These are phyloP conservation scores for Persicaria maculosa DNA, from an alignment of 148 eudicot species.

Conservation along the genomic window DNA sequence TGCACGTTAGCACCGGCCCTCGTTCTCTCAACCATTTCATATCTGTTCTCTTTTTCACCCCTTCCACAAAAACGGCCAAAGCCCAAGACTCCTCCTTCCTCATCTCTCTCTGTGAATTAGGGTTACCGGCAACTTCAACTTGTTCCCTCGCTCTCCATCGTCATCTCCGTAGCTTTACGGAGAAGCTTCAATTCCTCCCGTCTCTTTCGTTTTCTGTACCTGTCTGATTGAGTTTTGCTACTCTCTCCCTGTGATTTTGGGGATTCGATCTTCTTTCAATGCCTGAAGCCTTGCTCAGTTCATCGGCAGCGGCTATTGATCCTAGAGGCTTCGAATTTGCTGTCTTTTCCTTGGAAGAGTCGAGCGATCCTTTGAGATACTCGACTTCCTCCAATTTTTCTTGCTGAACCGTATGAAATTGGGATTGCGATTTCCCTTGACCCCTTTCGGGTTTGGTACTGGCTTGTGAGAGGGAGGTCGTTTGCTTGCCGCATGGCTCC, in stretches of 20 bases:
- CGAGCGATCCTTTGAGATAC: conserved; percentile 7
- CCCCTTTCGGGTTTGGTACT: background rate
- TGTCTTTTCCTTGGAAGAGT: conserved; percentile 12
- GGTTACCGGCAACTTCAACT: conserved; percentile 31
- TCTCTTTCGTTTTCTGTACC: background rate
- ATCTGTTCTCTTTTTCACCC: conserved; percentile 9
- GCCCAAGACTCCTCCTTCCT: background rate
- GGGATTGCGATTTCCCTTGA: background rate
- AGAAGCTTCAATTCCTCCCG: background rate
- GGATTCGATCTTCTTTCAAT: conserved; percentile 30
- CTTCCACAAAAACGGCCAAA: conserved; percentile 13
- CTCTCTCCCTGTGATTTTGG: conserved; percentile 12
- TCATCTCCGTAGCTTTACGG: background rate
- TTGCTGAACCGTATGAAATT: conserved; percentile 15
- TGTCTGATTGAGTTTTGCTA: background rate
- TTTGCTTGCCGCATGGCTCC: conserved; percentile 50
- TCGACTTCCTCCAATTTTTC: background rate
- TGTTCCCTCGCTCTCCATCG: background rate
- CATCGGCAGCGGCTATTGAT: conserved; percentile 16
- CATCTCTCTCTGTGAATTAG: conserved; percentile 16
- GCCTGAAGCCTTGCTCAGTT: conserved; percentile 21
- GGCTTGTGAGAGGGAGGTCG: background rate
- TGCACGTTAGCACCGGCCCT: background rate
- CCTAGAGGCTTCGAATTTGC: conserved; percentile 16
- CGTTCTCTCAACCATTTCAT: conserved; percentile 7